Conservation (phyloP, 1,284 basidiomycete species). For the Fistulinella cinereoalba region DNA sequence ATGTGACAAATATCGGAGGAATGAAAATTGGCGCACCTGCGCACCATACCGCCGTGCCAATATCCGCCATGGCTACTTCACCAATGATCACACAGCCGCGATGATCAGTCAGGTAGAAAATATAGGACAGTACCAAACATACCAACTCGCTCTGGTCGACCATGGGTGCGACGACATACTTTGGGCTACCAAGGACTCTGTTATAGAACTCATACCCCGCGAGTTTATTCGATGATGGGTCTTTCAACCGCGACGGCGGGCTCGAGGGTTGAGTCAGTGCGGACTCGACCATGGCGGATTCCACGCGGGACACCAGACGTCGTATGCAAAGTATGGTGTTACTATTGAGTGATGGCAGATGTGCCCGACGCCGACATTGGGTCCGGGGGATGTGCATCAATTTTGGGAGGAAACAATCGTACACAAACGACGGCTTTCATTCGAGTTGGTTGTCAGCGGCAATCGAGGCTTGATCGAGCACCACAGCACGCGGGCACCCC, state of each 20-base stretch:
- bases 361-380: neutral
- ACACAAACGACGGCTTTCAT: no score
- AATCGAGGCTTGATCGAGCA: no score
- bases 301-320: conserved; percentile 6
- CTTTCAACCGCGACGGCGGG: neutral
- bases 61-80: conserved; percentile 79
- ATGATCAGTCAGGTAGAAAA: neutral
- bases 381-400: no score
- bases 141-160: conserved; percentile 97
- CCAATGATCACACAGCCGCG: no score
- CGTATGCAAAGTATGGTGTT: neutral
- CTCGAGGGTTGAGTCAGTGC: neutral
- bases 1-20: neutral
- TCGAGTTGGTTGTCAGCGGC: no score
- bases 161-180: conserved; percentile 93
- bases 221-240: conserved; percentile 12
- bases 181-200: conserved; percentile 76
- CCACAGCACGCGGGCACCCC: no score
- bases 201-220: conserved; percentile 54
- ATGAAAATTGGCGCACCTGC: conserved; percentile 45
- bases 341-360: neutral
- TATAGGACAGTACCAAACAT: conserved; percentile 31
- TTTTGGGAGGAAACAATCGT: neutral
- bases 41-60: conserved; percentile 86
- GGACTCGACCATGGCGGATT: conserved; percentile 1